phyloP scores from a whole-genome alignment of 2,329 filamentous ascomycete genomes.

The Xylaria hypoxylon region DNA sequence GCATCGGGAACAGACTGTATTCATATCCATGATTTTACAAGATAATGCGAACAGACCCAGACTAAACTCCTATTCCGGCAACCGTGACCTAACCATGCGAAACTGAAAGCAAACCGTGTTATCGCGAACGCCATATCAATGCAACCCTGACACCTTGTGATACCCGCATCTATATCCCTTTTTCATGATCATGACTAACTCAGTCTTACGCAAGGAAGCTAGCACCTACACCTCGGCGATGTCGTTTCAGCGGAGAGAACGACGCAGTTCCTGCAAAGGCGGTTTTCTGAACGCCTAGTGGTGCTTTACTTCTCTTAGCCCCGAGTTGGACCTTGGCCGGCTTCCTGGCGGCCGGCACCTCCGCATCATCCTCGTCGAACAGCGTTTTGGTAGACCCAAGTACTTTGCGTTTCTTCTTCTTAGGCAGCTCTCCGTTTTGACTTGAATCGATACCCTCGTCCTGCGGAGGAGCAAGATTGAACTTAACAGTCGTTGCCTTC shows the following conservation, averaged over 20 bases:
- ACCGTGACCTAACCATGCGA: conserved; percentile 20
- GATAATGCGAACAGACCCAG: conserved; percentile 39
- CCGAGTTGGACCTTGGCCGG: conserved; percentile 46
- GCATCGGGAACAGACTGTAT: conserved; percentile 29
- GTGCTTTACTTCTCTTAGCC: conserved; percentile 51
- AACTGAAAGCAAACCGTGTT: neutral
- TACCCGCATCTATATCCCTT: conserved; percentile 6
- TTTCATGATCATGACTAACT: conserved; percentile 29
- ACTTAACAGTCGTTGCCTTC: conserved; percentile 50
- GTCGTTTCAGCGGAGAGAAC: conserved; percentile 80
- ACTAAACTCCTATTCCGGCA: conserved; percentile 39
- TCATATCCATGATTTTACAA: conserved; percentile 41
- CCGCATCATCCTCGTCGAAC: conserved; percentile 75
- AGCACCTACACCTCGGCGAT: conserved; percentile 71
- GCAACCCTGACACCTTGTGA: conserved; percentile 31
- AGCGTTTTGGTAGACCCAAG: conserved; percentile 74
- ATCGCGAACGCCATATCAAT: conserved; percentile 40
- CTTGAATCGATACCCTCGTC: conserved; percentile 45
- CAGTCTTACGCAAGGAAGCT: conserved; percentile 65
- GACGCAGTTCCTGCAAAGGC: conserved; percentile 63
- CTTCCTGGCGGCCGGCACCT: conserved; percentile 43
- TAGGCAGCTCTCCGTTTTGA: conserved; percentile 54
- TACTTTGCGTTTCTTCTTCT: conserved; percentile 80
- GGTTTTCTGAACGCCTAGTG: conserved; percentile 56
- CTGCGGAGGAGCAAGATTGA: conserved; percentile 46